phyloP scores from a whole-genome alignment of 2,329 filamentous ascomycete species.

The Verticillium albo-atrum region DNA sequence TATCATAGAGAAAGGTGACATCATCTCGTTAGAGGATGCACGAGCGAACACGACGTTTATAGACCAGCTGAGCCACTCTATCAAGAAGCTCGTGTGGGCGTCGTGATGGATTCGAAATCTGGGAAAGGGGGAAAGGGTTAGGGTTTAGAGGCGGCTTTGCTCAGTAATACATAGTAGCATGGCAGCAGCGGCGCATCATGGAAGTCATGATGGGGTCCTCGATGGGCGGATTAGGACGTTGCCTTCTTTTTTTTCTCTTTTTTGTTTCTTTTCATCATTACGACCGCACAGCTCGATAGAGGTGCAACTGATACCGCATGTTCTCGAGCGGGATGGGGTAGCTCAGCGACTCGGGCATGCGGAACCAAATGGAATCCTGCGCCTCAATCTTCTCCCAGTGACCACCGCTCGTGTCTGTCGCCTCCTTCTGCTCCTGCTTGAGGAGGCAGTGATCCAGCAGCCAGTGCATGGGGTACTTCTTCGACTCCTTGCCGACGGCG shows the following conservation, averaged over 20 bases:
- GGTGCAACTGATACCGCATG: slow-evolving; percentile 90
- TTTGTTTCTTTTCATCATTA: neutral
- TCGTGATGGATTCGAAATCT: neutral
- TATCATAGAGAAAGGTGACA: slow-evolving; percentile 57
- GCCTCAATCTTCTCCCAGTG: slow-evolving; percentile 72
- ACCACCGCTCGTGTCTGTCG: slow-evolving; percentile 18
- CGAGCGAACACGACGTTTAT: slow-evolving; percentile 81
- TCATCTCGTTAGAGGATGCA: slow-evolving; percentile 81
- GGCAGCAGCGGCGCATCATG: neutral
- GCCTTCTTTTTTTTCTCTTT: neutral
- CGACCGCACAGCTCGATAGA: slow-evolving; percentile 50
- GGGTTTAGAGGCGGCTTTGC: neutral
- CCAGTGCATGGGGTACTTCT: slow-evolving; percentile 90
- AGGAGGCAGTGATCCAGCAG: slow-evolving; percentile 79
- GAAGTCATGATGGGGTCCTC: neutral
- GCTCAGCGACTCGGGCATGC: slow-evolving; percentile 59
- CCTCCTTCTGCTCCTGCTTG: slow-evolving; percentile 24
- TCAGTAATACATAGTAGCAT: neutral
- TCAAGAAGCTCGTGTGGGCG: slow-evolving; percentile 93
- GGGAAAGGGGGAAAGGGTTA: too few relatives aligned
- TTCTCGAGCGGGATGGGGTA: slow-evolving; percentile 89
- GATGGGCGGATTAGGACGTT: neutral
- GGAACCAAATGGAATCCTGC: slow-evolving; percentile 82
- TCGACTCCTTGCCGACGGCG: slow-evolving; percentile 56
- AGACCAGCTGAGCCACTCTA: slow-evolving; percentile 80